phyloP scores from a whole-genome alignment of 192 early-diverging fungal genomes.

The Umbelopsis vinacea region DNA sequence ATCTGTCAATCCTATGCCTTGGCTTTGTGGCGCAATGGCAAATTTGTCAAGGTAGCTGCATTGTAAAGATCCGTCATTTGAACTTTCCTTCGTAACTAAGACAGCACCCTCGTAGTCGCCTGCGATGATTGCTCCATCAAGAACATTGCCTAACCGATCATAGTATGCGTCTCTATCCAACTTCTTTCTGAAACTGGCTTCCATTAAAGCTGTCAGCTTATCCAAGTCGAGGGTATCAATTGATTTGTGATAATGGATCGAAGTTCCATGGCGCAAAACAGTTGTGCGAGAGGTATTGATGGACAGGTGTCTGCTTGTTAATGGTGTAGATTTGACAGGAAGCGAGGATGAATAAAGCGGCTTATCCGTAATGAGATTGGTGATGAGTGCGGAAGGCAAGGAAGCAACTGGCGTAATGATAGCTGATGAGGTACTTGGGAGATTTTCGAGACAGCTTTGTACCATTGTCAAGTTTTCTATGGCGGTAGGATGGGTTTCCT shows the following conservation, averaged over 20 bases:
- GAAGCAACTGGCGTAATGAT: slow-evolving; percentile 64
- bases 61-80: slow-evolving; percentile 4
- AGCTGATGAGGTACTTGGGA: slow-evolving; percentile 80
- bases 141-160: slow-evolving; percentile 51
- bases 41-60: slow-evolving; percentile 90
- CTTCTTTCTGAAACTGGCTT: slow-evolving; percentile 73
- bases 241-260: slow-evolving; percentile 60
- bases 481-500: slow-evolving; percentile 41
- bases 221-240: slow-evolving; percentile 58
- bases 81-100: slow-evolving; percentile 74
- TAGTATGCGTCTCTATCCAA: slow-evolving; percentile 65
- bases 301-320: slow-evolving; percentile 25
- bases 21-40: slow-evolving; percentile 80
- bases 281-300: slow-evolving; percentile 64
- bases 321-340: slow-evolving; percentile 36
- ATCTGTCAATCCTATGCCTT: slow-evolving; percentile 93
- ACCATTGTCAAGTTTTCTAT: slow-evolving; percentile 63
- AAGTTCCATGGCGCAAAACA: slow-evolving; percentile 78
- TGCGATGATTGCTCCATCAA: slow-evolving; percentile 74
- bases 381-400: slow-evolving; percentile 57
- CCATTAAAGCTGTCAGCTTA: slow-evolving; percentile 64
- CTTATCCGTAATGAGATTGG: slow-evolving; percentile 81
- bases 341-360: slow-evolving; percentile 67
- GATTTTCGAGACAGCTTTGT: slow-evolving; percentile 62
- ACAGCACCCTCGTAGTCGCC: slow-evolving; percentile 94